Base-by-base conservation (phyloP, 2,329 filamentous ascomycete genomes). In the Trichoderma aggressivum region DNA sequence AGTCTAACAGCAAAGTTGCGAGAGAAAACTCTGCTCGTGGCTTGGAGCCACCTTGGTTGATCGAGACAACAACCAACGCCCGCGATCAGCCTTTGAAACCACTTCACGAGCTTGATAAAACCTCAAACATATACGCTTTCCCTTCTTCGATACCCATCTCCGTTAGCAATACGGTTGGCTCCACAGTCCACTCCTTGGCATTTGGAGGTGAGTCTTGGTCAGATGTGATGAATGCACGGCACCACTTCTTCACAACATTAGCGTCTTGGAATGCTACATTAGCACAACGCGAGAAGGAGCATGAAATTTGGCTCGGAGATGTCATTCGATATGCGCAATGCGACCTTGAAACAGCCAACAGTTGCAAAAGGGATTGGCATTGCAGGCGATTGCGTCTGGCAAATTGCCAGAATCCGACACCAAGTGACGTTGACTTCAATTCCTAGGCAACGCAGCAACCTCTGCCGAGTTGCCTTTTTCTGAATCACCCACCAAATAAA, bases 61-160 rank as follows among this genome's bases (percentile, higher is more conserved):
- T 18, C 12, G 39, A 30, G 28, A n/a, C n/a, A n/a, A n/a, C 59
- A 53, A 47, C 43, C 21, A 50, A 32, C 55, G 24, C 14, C 16
- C 11, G 55, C 18, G 26, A n/a, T 2, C 0, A 53, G 16, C 7
- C 39, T 30, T 39, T 36, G 21, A 60, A 53, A n/a, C 43, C 14
- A 60, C 43, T 50, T 47, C 39, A 30, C 34, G 18, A 50, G 39
- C 24, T 32, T 60, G n/a, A n/a, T 61, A 53, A 39, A 18, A 32
- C 53, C 39, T 50, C 56, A 61, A 60, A 21, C 39, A 32, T 39
- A 16, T 61, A 47, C 66, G 55, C 66, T 69, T 69, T 61, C 14
- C 66, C 66, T 24, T 53, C 10, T 69, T 61, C 16, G 56, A 53
- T 61, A 30, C 32, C 66, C 66, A 61, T 69, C 66, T 69, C 66